These are phyloP conservation scores for Trichoderma semiorbis DNA, from an alignment of 2,329 filamentous ascomycete species.

Conservation along the genomic window DNA sequence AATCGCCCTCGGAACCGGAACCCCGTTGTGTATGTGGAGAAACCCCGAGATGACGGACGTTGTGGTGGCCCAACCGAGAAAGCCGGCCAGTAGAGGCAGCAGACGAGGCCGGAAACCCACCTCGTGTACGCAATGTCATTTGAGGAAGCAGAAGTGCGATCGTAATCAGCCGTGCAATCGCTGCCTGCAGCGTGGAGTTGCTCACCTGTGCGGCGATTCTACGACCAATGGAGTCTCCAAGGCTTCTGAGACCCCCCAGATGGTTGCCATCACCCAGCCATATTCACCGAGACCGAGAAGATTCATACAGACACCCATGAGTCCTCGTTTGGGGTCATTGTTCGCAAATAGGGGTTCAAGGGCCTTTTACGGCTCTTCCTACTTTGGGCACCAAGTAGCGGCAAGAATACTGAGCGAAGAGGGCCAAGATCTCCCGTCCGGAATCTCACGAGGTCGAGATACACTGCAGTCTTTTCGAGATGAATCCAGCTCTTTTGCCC, in stretches of 20 bases:
- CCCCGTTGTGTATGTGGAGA: background rate
- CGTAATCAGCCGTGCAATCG: conserved; percentile 8
- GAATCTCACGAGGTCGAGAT: conserved; percentile 1
- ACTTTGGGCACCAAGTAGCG: conserved; percentile 5
- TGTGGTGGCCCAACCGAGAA: background rate
- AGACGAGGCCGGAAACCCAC: conserved; percentile 11
- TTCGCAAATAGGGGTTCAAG: background rate
- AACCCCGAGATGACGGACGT: background rate
- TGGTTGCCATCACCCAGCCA: background rate
- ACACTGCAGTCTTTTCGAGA: conserved; percentile 6
- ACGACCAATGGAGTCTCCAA: background rate
- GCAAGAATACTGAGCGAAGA: conserved; percentile 5
- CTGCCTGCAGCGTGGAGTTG: conserved; percentile 9
- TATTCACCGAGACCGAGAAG: background rate
- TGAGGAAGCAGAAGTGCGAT: conserved; percentile 11
- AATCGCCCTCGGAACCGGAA: background rate
- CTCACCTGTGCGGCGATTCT: conserved; percentile 1
- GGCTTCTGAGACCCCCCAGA: background rate
- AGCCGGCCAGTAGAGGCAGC: background rate
- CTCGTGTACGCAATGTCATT: conserved; percentile 4
- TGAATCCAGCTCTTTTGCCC: conserved; percentile 3
- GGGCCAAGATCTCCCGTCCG: background rate
- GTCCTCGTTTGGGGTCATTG: background rate
- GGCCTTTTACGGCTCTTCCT: conserved; percentile 7
- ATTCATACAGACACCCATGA: background rate